Conservation (phyloP, 1,139 yeast species). For the Hyphopichia fennica region DNA sequence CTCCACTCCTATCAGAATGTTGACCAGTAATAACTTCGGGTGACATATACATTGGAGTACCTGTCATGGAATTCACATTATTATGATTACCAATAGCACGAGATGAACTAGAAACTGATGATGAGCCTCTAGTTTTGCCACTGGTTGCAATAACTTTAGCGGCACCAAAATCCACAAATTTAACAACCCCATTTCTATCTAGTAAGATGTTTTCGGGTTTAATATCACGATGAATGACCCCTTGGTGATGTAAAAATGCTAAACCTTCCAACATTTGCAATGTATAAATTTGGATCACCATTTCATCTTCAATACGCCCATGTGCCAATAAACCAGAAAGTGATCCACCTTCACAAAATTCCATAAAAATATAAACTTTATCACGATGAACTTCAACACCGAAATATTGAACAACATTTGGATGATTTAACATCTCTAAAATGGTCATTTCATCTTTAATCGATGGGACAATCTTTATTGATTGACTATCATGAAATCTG, state of each 20-base stretch:
- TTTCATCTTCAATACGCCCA: conserved; percentile 94
- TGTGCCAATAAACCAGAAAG: conserved; percentile 75
- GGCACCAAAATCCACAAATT: conserved; percentile 96
- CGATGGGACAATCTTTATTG: conserved; percentile 82
- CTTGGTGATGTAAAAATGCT: conserved; percentile 90
- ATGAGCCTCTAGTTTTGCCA: conserved; percentile 44
- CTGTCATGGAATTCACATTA: conserved; percentile 65
- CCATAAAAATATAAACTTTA: conserved; percentile 95
- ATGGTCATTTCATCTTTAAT: conserved; percentile 97
- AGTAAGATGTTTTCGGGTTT: conserved; percentile 92
- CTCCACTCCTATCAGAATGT: conserved; percentile 63
- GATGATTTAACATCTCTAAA: conserved; percentile 90
- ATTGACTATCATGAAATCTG: conserved; percentile 83
- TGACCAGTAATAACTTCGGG: conserved; percentile 93
- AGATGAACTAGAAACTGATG: conserved; percentile 8
- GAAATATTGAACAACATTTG: conserved; percentile 91
- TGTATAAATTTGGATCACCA: conserved; percentile 87
- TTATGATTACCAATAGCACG: conserved; percentile 16
- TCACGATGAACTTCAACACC: conserved; percentile 98
- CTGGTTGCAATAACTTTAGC: conserved; percentile 88
- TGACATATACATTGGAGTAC: conserved; percentile 99
- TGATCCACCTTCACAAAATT: conserved; percentile 95
- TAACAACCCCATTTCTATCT: conserved; percentile 90
- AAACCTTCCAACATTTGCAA: conserved; percentile 93
- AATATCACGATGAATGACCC: conserved; percentile 95